Conservation (phyloP, 2,329 filamentous ascomycete genomes). For the Pseudocercospora vitis region DNA sequence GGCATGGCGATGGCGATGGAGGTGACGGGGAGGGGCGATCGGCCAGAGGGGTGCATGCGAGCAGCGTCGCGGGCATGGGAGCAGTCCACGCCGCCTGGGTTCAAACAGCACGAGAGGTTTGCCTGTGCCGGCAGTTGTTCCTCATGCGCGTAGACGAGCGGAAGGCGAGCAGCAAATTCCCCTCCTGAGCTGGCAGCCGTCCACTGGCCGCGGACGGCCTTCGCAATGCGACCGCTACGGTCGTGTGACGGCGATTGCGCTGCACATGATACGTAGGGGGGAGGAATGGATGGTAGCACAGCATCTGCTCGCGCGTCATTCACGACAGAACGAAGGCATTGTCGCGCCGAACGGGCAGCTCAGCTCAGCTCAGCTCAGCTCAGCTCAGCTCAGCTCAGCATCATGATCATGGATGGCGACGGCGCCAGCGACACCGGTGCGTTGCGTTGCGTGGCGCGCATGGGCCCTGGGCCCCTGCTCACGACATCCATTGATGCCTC, state of each 20-base stretch:
- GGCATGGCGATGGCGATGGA: conserved; percentile 1
- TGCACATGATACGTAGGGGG: conserved; percentile 13
- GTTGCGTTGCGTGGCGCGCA: not conserved
- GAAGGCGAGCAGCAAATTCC: conserved; percentile 11
- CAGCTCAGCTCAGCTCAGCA: no score
- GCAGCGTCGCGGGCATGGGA: conserved; percentile 11
- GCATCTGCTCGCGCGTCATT: conserved; percentile 12
- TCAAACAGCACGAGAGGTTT: not conserved
- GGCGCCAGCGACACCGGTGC: not conserved
- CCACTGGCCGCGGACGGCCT: conserved; percentile 18
- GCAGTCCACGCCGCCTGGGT: conserved; percentile 12
- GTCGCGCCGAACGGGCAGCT: conserved; percentile 16
- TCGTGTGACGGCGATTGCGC: conserved; percentile 28
- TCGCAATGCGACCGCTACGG: conserved; percentile 19
- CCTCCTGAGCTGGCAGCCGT: conserved; percentile 1
- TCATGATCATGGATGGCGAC: no score
- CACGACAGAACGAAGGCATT: conserved; percentile 20
- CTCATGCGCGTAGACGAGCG: conserved; percentile 24
- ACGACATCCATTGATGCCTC: no score
- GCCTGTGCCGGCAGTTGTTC: conserved; percentile 19
- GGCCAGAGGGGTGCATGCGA: conserved; percentile 8
- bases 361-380: not conserved
- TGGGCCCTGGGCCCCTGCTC: not conserved
- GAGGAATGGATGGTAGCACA: conserved; percentile 8
- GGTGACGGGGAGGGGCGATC: conserved; percentile 13